Base-by-base conservation (phyloP, 1,284 basidiomycete species). In the Heterobasidion parviporum region DNA sequence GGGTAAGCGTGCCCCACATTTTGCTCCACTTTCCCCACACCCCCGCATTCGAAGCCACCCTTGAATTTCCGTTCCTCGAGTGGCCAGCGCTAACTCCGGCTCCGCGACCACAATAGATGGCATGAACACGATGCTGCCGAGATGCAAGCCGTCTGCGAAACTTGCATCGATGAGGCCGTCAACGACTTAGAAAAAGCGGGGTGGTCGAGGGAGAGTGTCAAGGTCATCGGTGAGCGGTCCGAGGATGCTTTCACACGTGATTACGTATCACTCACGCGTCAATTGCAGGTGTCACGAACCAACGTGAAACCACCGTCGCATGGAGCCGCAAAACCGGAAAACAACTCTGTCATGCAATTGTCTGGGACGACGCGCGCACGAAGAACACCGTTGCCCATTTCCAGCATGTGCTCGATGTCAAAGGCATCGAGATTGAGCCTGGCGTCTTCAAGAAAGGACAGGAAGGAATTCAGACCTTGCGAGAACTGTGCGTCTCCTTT, bases 291-390 rank as follows among this genome's bases (percentile, higher is more conserved):
- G 92, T 99, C 72, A 98, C 96, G 52, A 99, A 98, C 69, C 96
- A 99, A 74, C 86, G 97, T 57, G 96, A 99, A 71, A 99, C 97
- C 5, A 88, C 95, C 1, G 86, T 98, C 16, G 92, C 88, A 10
- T 99, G 97, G 97, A 92, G 92, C 68, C 82, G 87, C 61, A 80
- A 78, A 65, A 96, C 94, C 1, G 95, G 96, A 52, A 88, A 90
- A 69, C 87, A 93, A 0, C 73, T 97, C 12, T 92, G 90, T 70
- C 84, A 81, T 60, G 92, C 94, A 50, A 94, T 99, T 62, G 96
- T 98, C 34, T 99, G 96, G 97, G 89, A 92, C 57, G 97, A 99
- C 69, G 87, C 88, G 8, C 83, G 97, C 50, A 98, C 93, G 54
- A 91, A 91, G 62, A 81, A 85, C 61, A 82, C 83, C 14, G 94